Base-by-base conservation (phyloP, 768 basidiomycete genomes). In the Kwoniella mangroviensis region DNA sequence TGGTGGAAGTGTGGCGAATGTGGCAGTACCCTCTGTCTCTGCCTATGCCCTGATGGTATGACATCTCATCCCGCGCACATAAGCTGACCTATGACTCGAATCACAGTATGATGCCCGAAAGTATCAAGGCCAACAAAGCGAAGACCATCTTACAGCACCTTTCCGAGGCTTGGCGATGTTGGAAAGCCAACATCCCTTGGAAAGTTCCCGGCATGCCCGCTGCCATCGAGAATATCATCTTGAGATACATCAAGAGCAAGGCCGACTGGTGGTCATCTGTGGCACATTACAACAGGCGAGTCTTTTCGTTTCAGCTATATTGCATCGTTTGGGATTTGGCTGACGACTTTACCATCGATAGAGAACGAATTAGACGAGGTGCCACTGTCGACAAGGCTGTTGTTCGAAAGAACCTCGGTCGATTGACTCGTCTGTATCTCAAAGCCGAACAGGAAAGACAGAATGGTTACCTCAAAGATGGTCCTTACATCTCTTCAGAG, bases 201-300 rank as follows among this genome's bases (percentile, higher is more conserved):
- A 98, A 98, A 84, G 97, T 98, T 1, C 97, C 95, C 11, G 97
- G 97, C 49, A 98, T 98, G 97, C 79, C 82, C 19, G 98, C 97
- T 0, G 94, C 97, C 12, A 97, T 99, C 73, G 97, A 99, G 85
- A 98, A 98, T 83, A 98, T 99, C 83, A 98, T 99, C 72, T 84
- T 99, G 52, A 91, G 96, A 62, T 99, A 98, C 85, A 95, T 98
- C 88, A 99, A 99, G 87, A 92, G 91, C 85, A 99, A 99, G 86
- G 92, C 95, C 22, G 96, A 99, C 82, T 98, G 96, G 96, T 98
- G 94, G 94, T 91, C 91, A 82, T 95, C 92, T 86, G 94, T 97
- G 73, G 94, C 96, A 10, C 96, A 99, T 83, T 98, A 96, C 85
- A 98, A 98, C 81, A 49, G 93, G 60, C 15, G 0, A 22, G 54